Conservation (phyloP, 768 basidiomycete species). For the Xerocomellus dryophilus region DNA sequence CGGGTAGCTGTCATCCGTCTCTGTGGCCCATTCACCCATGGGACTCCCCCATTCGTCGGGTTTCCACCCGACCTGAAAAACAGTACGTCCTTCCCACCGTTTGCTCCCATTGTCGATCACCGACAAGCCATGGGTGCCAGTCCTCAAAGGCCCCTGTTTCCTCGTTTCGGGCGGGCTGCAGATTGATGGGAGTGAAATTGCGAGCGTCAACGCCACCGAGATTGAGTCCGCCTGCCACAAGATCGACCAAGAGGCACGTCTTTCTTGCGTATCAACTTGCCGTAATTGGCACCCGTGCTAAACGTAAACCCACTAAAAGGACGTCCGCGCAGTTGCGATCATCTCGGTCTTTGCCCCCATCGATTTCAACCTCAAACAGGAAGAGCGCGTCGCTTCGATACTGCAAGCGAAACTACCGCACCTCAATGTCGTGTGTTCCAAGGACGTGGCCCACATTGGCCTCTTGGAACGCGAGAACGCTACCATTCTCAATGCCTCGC, state of each 20-base stretch:
- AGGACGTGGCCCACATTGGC: slow-evolving; percentile 56
- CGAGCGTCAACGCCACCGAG: slow-evolving; percentile 41
- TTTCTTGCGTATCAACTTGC: not conserved
- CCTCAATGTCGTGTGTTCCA: slow-evolving; percentile 50
- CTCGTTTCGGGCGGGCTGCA: slow-evolving; percentile 41
- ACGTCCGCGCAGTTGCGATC: slow-evolving; percentile 39
- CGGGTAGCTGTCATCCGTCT: slow-evolving; percentile 64
- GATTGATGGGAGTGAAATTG: slow-evolving; percentile 48
- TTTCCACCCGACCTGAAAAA: slow-evolving; percentile 40
- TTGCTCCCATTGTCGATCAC: not conserved
- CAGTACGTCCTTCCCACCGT: slow-evolving; percentile 22
- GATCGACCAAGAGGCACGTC: slow-evolving; percentile 34
- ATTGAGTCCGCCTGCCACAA: slow-evolving; percentile 41
- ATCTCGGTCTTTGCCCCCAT: slow-evolving; percentile 49
- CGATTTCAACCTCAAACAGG: slow-evolving; percentile 44
- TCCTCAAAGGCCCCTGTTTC: slow-evolving; percentile 30
- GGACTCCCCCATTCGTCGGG: slow-evolving; percentile 54
- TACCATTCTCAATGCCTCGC: slow-evolving; percentile 62
- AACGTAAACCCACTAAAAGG: slow-evolving; percentile 12
- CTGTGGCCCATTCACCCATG: slow-evolving; percentile 56
- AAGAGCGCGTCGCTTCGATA: slow-evolving; percentile 44
- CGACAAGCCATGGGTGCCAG: slow-evolving; percentile 7
- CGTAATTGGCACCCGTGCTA: not conserved
- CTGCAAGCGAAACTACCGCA: slow-evolving; percentile 38
- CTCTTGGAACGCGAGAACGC: slow-evolving; percentile 67